Evolutionary conservation across 2,329 filamentous ascomycete genomes (phyloP).

Genomic region (Ophiostoma sp.): DNA sequence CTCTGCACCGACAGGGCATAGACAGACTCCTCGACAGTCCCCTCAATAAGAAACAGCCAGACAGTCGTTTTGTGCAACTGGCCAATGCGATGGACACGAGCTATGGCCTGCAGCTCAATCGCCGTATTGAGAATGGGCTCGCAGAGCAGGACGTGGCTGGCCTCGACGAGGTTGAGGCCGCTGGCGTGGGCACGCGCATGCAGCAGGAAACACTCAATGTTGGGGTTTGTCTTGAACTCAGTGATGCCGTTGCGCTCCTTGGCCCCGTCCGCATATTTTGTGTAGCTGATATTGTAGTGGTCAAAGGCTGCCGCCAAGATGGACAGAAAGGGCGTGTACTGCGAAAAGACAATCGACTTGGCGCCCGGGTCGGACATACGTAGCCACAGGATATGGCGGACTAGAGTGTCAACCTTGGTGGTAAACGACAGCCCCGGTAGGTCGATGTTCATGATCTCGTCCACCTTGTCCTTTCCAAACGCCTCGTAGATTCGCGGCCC

Average conservation of each 20-base stretch:
- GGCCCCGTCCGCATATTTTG: constrained; percentile 53
- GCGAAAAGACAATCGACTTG: constrained; percentile 92
- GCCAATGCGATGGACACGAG: constrained; percentile 89
- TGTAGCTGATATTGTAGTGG: constrained; percentile 66
- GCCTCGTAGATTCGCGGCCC: constrained; percentile 62
- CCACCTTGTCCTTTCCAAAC: constrained; percentile 64
- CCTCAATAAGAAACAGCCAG: constrained; percentile 89
- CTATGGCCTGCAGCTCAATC: constrained; percentile 90
- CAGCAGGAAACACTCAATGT: constrained; percentile 75
- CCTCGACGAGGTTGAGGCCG: constrained; percentile 86
- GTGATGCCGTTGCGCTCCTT: constrained; percentile 60
- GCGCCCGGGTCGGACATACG: constrained; percentile 76
- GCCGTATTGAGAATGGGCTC: constrained; percentile 92
- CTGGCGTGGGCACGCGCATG: constrained; percentile 85
- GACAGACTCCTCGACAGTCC: constrained; percentile 87
- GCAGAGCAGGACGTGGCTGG: constrained; percentile 89
- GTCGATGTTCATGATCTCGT: constrained; percentile 76
- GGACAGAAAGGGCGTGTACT: constrained; percentile 69
- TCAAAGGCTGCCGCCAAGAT: constrained; percentile 67
- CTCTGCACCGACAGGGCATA: constrained; percentile 78
- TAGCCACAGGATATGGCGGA: constrained; percentile 79
- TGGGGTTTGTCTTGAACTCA: constrained; percentile 69
- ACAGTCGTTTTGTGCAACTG: constrained; percentile 84
- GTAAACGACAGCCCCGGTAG: constrained; percentile 70
- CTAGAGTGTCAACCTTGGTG: constrained; percentile 81